phyloP scores from a whole-genome alignment of 805 yeast species.

The Soucietia sequanensis region DNA sequence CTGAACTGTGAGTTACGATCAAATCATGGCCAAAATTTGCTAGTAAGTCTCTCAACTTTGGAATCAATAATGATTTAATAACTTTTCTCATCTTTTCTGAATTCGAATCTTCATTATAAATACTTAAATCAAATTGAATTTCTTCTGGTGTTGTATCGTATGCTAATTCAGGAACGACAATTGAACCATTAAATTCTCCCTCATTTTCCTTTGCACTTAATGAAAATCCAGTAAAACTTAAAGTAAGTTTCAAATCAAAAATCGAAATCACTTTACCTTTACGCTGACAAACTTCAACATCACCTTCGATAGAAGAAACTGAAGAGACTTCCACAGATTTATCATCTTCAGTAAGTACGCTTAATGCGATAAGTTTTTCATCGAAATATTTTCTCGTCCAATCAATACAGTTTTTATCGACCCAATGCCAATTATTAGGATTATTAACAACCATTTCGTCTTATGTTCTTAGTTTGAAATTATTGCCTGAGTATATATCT shows the following conservation, averaged over 20 bases:
- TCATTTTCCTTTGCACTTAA: slow-evolving; percentile 25
- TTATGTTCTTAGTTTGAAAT: too few species aligned
- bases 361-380: slow-evolving; percentile 54
- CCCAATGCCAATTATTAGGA: slow-evolving; percentile 99
- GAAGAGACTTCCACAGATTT: slow-evolving; percentile 35
- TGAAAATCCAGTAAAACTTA: slow-evolving; percentile 53
- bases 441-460: slow-evolving; percentile 85
- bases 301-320: slow-evolving; percentile 78
- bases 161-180: slow-evolving; percentile 87
- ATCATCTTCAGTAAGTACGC: slow-evolving; percentile 31
- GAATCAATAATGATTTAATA: slow-evolving; percentile 55
- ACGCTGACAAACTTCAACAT: slow-evolving; percentile 94
- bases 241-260: slow-evolving; percentile 71
- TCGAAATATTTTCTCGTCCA: slow-evolving; percentile 84
- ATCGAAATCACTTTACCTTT: slow-evolving; percentile 94
- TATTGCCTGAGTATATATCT: too few species aligned
- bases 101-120: slow-evolving; percentile 51
- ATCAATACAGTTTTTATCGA: slow-evolving; percentile 90
- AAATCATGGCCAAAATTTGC: slow-evolving; percentile 74
- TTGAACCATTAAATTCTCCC: slow-evolving; percentile 59
- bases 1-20: slow-evolving; percentile 73
- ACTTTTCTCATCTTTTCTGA: slow-evolving; percentile 53
- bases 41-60: slow-evolving; percentile 62
- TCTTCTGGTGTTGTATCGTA: slow-evolving; percentile 88
- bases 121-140: slow-evolving; percentile 76